Percentiles rank a stretch among this genome's conserved stretches.
Evolutionary conservation across 768 basidiomycete species (phyloP).

Genomic region (Amanita thiersii): DNA sequence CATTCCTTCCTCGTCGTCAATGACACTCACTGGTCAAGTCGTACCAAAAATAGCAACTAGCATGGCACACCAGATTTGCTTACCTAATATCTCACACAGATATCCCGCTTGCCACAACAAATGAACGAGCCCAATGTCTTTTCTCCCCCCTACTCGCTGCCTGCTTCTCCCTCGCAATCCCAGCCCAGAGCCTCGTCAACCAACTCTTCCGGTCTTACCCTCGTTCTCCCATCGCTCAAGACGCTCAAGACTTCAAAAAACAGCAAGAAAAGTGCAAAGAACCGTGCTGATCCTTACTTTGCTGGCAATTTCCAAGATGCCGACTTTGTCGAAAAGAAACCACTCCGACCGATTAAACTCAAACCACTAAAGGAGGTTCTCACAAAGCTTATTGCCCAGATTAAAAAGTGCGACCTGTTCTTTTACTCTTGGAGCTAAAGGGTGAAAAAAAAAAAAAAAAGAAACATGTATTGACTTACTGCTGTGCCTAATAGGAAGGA

Average conservation of each 20-base stretch:
- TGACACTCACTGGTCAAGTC: too few species aligned
- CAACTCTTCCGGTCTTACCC: conserved; percentile 45
- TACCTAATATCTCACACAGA: conserved; percentile 14
- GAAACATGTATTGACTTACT: conserved; percentile 11
- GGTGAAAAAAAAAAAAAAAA: too few species aligned
- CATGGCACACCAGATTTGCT: background rate
- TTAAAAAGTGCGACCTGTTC: conserved; percentile 54
- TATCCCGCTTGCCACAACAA: conserved; percentile 14
- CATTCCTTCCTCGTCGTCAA: too few species aligned
- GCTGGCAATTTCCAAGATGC: conserved; percentile 19
- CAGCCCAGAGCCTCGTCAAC: conserved; percentile 20
- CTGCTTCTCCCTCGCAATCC: conserved; percentile 19
- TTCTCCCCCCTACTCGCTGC: conserved; percentile 19
- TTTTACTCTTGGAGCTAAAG: too few species aligned
- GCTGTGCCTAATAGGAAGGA: conserved; percentile 50
- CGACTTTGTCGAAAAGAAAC: conserved; percentile 31
- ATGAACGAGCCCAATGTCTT: conserved; percentile 21
- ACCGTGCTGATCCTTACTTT: conserved; percentile 14
- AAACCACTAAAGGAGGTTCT: conserved; percentile 78
- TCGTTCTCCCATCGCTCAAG: conserved; percentile 64
- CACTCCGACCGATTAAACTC: conserved; percentile 56
- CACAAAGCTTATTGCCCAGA: conserved; percentile 53
- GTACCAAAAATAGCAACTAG: background rate
- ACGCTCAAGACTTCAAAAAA: conserved; percentile 46
- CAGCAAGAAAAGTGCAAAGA: conserved; percentile 23